Evolutionary conservation across 2,329 filamentous ascomycete genomes (phyloP), one percentile per base, ranked within the genome.

Genomic region (Lithohypha guttulata): DNA sequence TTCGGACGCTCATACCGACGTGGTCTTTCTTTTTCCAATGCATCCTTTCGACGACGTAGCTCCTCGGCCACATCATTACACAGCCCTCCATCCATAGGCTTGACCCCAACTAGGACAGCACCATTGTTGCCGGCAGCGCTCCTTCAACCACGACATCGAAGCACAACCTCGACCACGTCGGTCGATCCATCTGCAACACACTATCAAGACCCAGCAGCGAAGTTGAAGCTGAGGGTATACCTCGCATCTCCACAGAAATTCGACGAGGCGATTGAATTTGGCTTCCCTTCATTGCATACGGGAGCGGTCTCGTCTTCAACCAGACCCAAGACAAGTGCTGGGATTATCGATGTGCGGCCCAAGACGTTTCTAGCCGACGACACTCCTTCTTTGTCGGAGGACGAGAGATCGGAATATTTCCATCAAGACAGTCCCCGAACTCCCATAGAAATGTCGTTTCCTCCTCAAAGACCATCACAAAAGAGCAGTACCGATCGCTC

Each of bases 231-330:
- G 14, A 78, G 86, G 9, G 77, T 84, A 5, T 94, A 87, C 53
- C 73, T 94, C 14, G 82, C 84, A 6, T 93, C 86, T 1, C 82
- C 87, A 1, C 84, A 93, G 50, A 94, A 93, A 56, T 96, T 96
- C 51, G 89, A 96, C 56, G 89, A 96, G 60, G 86, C 84, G 1
- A 75, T 96, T 37, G 84, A 93, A 56, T 95, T 93, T 59, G 89
- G 89, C 0, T 96, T 95, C 52, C 85, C 86, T 0, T 56, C 64
- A 3, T 43, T 64, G 42, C 42, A 41, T 17, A 28, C 35, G 25
- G 35, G 37, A 15, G 42, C 20, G n/a, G 23, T 47, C 10, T 38
- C 39, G 2, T 49, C 43, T 2, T 36, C 50, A 13, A 42, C 3
- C 15, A 41, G 35, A 45, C 53, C 29, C 34, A 50, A 18, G 46